phyloP scores from a whole-genome alignment of 2,329 filamentous ascomycete genomes.

The Didymellaceae sp. region DNA sequence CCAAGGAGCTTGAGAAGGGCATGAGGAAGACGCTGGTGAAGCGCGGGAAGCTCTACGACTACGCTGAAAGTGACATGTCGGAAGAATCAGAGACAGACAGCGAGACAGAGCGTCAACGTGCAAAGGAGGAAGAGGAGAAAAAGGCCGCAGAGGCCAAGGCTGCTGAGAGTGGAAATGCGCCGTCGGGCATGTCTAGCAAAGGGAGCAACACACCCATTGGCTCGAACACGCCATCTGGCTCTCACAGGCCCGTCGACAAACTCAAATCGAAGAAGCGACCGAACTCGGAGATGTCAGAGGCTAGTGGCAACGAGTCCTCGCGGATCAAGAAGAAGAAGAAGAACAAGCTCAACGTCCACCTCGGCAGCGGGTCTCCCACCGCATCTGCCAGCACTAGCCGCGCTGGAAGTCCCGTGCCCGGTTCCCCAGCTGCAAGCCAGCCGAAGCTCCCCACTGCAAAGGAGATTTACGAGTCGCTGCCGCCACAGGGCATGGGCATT shows the following conservation, averaged over 20 bases:
- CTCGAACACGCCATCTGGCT: slow-evolving; percentile 53
- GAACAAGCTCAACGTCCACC: slow-evolving; percentile 60
- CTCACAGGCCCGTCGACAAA: slow-evolving; percentile 57
- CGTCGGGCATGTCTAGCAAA: slow-evolving; percentile 68
- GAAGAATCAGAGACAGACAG: slow-evolving; percentile 57
- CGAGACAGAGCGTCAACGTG: slow-evolving; percentile 68
- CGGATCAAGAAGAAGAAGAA: slow-evolving; percentile 73
- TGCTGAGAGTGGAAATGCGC: slow-evolving; percentile 53
- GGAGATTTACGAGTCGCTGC: slow-evolving; percentile 55
- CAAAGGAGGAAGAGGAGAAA: slow-evolving; percentile 60
- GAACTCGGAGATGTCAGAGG: slow-evolving; percentile 86
- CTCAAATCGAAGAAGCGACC: slow-evolving; percentile 74
- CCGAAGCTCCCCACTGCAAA: slow-evolving; percentile 50
- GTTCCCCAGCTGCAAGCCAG: slow-evolving; percentile 32
- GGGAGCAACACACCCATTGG: slow-evolving; percentile 68
- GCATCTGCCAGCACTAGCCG: slow-evolving; percentile 69
- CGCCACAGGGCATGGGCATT: slow-evolving; percentile 53
- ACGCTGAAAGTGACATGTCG: slow-evolving; percentile 75
- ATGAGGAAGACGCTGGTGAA: slow-evolving; percentile 82
- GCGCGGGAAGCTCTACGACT: slow-evolving; percentile 85
- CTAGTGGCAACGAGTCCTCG: slow-evolving; percentile 87
- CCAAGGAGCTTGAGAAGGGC: slow-evolving; percentile 75
- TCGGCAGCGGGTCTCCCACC: slow-evolving; percentile 60
- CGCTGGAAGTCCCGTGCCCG: slow-evolving; percentile 50
- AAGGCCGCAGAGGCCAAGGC: slow-evolving; percentile 57